phyloP scores from a whole-genome alignment of 2,329 filamentous ascomycete genomes.

The Cladosporium sp. region DNA sequence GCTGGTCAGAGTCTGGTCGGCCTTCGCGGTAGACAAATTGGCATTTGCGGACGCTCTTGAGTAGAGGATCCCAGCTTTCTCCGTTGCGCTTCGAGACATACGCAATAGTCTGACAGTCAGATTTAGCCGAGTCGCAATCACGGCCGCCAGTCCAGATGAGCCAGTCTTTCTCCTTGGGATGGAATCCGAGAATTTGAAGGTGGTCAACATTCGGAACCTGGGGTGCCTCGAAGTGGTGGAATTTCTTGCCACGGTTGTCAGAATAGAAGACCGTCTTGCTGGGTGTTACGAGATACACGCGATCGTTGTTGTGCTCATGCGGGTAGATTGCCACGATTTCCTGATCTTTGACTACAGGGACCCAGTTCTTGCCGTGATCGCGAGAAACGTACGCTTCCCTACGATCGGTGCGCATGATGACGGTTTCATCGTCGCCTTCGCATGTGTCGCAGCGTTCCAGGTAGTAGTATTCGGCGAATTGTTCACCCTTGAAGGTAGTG shows the following conservation, averaged over 20 bases:
- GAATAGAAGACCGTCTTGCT: constrained; percentile 75
- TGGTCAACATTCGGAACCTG: constrained; percentile 56
- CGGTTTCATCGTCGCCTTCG: constrained; percentile 69
- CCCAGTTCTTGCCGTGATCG: constrained; percentile 89
- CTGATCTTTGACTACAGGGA: constrained; percentile 67
- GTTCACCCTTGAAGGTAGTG: constrained; percentile 63
- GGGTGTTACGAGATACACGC: constrained; percentile 80
- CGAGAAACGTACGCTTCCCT: constrained; percentile 71
- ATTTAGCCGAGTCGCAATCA: constrained; percentile 61
- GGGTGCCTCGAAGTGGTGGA: constrained; percentile 73
- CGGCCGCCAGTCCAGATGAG: constrained; percentile 81
- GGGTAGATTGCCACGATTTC: constrained; percentile 71
- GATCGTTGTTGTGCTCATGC: constrained; percentile 79
- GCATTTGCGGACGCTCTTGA: constrained; percentile 76
- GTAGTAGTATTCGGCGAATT: constrained; percentile 66
- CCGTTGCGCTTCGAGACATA: constrained; percentile 80
- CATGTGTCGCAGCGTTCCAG: constrained; percentile 68
- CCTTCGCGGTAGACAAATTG: constrained; percentile 76
- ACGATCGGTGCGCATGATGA: constrained; percentile 62
- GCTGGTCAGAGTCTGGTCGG: constrained; percentile 60
- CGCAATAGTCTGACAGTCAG: constrained; percentile 71
- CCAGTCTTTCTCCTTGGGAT: constrained; percentile 84
- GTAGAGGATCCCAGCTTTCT: constrained; percentile 71
- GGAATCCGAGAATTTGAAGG: constrained; percentile 70
- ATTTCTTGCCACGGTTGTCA: constrained; percentile 72